Evolutionary conservation across 768 basidiomycete species (phyloP).

Genomic region (Mycena belliarum): DNA sequence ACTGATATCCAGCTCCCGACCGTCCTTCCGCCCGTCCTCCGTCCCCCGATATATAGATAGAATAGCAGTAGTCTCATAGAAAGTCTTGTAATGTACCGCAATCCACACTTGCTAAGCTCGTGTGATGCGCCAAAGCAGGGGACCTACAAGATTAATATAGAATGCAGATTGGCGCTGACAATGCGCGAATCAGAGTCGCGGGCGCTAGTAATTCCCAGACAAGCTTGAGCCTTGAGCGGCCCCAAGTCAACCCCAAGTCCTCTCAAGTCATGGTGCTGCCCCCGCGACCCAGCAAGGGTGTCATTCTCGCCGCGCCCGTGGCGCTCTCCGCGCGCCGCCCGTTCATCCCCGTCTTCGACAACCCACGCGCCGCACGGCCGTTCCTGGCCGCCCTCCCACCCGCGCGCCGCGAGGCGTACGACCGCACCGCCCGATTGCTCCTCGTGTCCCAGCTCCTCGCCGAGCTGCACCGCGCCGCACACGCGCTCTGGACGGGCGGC

Average conservation of each 20-base stretch:
- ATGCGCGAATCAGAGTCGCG: too few species aligned
- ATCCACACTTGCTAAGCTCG: too few species aligned
- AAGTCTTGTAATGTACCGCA: too few species aligned
- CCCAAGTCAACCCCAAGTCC: background rate
- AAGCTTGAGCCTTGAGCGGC: background rate
- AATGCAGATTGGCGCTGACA: too few species aligned
- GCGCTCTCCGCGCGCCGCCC: background rate
- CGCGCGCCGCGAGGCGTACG: background rate
- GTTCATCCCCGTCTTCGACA: background rate
- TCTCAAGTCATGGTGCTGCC: background rate
- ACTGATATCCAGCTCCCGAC: too few species aligned
- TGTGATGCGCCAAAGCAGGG: too few species aligned
- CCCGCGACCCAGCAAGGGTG: background rate
- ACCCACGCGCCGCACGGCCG: background rate
- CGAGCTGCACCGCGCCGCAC: background rate
- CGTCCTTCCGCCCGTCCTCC: too few species aligned
- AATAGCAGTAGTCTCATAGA: too few species aligned
- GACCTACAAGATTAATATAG: too few species aligned
- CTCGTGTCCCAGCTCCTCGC: constrained; percentile 1
- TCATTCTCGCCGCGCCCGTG: background rate
- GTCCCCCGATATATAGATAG: too few species aligned
- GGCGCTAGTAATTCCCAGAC: too few species aligned
- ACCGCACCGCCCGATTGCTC: constrained; percentile 1
- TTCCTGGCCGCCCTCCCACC: background rate
- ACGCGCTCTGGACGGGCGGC: background rate